A percentile compares a stretch with the other conserved stretches of the same genome.
These are phyloP conservation scores for Ophiosphaerella korrae DNA, from an alignment of 2,329 filamentous ascomycete species.

Conservation along the genomic window DNA sequence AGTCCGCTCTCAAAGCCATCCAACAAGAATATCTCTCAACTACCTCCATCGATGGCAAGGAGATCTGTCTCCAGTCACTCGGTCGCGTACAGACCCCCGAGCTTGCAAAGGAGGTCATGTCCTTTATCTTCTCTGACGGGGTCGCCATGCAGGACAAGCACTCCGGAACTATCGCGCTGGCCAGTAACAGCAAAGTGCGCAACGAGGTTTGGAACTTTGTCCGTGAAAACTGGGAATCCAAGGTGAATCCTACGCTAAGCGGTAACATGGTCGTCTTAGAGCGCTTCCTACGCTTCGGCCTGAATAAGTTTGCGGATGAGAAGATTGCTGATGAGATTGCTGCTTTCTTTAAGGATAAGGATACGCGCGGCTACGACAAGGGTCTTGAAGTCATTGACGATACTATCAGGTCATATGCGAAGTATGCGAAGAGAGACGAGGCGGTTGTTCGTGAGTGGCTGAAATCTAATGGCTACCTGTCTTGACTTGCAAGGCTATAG, in stretches of 20 bases:
- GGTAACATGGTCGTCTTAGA: constrained; percentile 87
- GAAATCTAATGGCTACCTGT: constrained; percentile 61
- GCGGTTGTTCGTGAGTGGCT: constrained; percentile 80
- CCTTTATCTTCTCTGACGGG: constrained; percentile 81
- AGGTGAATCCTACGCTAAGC: constrained; percentile 72
- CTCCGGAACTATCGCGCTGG: constrained; percentile 74
- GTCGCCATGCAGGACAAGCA: constrained; percentile 89
- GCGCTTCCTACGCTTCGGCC: constrained; percentile 78
- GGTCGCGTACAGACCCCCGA: constrained; percentile 72
- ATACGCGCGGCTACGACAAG: constrained; percentile 84
- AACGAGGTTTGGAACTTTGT: constrained; percentile 82
- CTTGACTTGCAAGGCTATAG: constrained; percentile 30
- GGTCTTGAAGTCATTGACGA: constrained; percentile 85
- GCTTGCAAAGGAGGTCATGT: constrained; percentile 69
- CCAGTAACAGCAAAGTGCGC: constrained; percentile 75
- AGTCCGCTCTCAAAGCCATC: constrained; percentile 72
- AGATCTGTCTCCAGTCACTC: constrained; percentile 78
- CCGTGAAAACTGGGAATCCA: constrained; percentile 75
- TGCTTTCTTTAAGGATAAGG: constrained; percentile 83
- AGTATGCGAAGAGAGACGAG: constrained; percentile 80
- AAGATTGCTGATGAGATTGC: constrained; percentile 76
- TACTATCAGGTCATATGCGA: constrained; percentile 80
- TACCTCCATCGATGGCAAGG: constrained; percentile 87
- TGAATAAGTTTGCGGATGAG: constrained; percentile 78
- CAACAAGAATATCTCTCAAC: constrained; percentile 85